phyloP scores from a whole-genome alignment of 352 stramenopile genomes.

The Phytophthora brassicae region DNA sequence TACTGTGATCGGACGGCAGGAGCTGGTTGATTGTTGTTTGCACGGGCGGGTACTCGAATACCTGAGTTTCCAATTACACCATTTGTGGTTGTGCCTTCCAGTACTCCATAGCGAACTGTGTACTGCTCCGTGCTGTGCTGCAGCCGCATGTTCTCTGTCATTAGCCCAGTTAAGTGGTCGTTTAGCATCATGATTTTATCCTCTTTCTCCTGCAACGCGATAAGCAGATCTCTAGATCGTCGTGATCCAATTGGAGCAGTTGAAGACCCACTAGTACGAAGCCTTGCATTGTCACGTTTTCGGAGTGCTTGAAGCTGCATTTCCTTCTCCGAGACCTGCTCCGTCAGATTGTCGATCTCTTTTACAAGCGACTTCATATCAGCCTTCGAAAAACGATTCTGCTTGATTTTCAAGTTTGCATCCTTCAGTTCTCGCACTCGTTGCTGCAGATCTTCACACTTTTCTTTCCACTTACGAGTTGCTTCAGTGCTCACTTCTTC shows the following conservation, averaged over 20 bases:
- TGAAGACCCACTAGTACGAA: conserved; percentile 14
- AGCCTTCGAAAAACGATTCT: conserved; percentile 39
- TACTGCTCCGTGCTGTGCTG: conserved; percentile 78
- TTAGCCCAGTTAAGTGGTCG: conserved; percentile 83
- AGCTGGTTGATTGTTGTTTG: conserved; percentile 18
- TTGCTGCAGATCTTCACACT: conserved; percentile 48
- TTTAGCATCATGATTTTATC: conserved; percentile 84
- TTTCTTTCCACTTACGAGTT: conserved; percentile 38
- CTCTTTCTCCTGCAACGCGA: conserved; percentile 58
- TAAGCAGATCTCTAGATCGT: conserved; percentile 55
- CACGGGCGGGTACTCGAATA: conserved; percentile 23
- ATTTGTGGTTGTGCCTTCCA: conserved; percentile 19
- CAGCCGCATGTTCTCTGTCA: conserved; percentile 74
- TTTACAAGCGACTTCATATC: conserved; percentile 49
- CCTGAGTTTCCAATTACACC: conserved; percentile 36
- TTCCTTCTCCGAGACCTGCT: conserved; percentile 55
- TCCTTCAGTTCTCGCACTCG: conserved; percentile 52
- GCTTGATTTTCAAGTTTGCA: conserved; percentile 56
- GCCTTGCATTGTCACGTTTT: conserved; percentile 19
- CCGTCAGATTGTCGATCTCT: conserved; percentile 54
- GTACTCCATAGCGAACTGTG: conserved; percentile 36
- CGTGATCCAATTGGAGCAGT: conserved; percentile 29
- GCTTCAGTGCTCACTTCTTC: conserved; percentile 5
- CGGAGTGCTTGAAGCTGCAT: conserved; percentile 44
- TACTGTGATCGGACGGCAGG: conserved; percentile 31